Base-by-base conservation (phyloP, 2,329 filamentous ascomycete species). In the Exophiala sideris region DNA sequence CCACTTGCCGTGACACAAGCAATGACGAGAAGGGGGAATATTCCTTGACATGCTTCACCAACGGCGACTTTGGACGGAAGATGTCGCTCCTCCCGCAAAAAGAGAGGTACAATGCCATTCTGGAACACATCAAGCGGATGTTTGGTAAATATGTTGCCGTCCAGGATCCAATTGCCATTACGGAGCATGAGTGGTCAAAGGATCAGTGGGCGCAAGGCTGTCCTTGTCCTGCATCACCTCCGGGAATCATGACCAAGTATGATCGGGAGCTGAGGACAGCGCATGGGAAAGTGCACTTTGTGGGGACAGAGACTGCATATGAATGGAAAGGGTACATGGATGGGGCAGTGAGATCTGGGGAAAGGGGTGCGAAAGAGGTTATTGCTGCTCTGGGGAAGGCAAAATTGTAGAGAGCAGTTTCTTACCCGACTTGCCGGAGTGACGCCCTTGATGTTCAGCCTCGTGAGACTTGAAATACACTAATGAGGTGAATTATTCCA, bases 271-370 rank as follows among this genome's bases (percentile, higher is more conserved):
- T 77, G 7, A 62, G 71, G 11, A 63, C 70, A 33, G 57, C 66
- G 1, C 65, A 67, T 47, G 68, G 73, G 3, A 69, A 76, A 24
- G 39, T 81, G 3, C 75, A 82, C 58, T 83, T 82, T 59, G 77
- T 74, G 2, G 80, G 81, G 0, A 81, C 79, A 0, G 80, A 83
- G 68, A 79, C 74, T 0, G 72, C 76, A 0, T 69, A 64, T 7
- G 73, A 77, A 54, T 82, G 79, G 79, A 79, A 77, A 48, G 79
- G 80, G 0, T 82, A 82, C 59, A 81, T 83, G 78, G 80, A 83
- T 56, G 80, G 81, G 2, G 80, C 80, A 0, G 67, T 83, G 10
- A 61, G 73, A 3, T 74, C 70, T 45, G 80, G 80, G 1, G 70
- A 79, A 53, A 64, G 76, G 12, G 80, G 70, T 1, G 78, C 77